Percentiles rank a stretch among this genome's conserved stretches.
phyloP scores from a whole-genome alignment of 805 yeast species.

The Saccharomyces mikatae region DNA sequence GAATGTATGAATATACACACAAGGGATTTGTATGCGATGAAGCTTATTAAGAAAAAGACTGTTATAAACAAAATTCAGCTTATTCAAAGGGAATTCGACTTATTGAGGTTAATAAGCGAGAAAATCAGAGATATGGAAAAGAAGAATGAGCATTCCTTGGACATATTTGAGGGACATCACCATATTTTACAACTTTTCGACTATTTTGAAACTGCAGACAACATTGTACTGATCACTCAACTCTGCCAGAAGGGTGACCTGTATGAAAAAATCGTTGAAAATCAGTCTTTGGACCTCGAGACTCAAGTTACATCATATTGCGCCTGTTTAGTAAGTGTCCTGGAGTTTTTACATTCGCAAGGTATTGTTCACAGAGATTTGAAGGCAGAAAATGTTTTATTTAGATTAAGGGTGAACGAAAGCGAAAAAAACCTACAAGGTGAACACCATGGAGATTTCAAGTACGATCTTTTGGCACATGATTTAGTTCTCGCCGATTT shows the following conservation, averaged over 20 bases:
- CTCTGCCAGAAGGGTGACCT: constrained; percentile 63
- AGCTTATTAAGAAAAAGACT: constrained; percentile 28
- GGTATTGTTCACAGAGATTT: constrained; percentile 63
- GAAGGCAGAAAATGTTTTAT: constrained; percentile 63
- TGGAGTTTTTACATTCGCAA: constrained; percentile 49
- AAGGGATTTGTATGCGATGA: constrained; percentile 41
- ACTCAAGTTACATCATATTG: constrained; percentile 44
- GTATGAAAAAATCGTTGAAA: constrained; percentile 47
- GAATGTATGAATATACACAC: constrained; percentile 40
- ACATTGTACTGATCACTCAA: constrained; percentile 53
- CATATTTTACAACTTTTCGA: constrained; percentile 57
- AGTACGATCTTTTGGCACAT: constrained; percentile 25
- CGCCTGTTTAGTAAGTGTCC: constrained; percentile 43
- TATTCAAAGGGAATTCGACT: constrained; percentile 54
- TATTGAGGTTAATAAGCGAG: constrained; percentile 31
- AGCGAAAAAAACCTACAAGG: constrained; percentile 12
- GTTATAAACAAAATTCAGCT: constrained; percentile 26
- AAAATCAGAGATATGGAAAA: constrained; percentile 27
- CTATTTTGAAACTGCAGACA: constrained; percentile 58
- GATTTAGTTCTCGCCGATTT: constrained; percentile 36
- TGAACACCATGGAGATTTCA: constrained; percentile 35
- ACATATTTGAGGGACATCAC: constrained; percentile 30
- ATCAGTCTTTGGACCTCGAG: constrained; percentile 38
- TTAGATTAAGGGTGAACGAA: constrained; percentile 29
- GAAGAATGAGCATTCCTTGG: constrained; percentile 24